Percentiles rank a stretch among this genome's conserved stretches.
phyloP scores from a whole-genome alignment of 2,329 filamentous ascomycete genomes.

The Penicillium sclerotiorum region DNA sequence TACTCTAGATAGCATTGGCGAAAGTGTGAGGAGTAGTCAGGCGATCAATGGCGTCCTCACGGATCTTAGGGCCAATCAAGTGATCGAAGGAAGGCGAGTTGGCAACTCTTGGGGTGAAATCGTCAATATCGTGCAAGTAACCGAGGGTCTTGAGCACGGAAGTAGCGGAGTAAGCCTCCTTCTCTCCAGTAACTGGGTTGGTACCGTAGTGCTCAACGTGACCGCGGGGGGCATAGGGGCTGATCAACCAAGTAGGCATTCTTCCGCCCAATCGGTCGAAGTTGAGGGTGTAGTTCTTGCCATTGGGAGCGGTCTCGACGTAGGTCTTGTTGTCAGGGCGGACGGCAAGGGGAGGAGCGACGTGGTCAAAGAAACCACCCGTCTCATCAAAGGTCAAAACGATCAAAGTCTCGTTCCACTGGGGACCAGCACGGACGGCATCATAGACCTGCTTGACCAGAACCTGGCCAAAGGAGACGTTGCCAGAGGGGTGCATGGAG shows the following conservation, averaged over 20 bases:
- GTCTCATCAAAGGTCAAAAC: constrained; percentile 41
- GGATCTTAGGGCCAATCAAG: constrained; percentile 24
- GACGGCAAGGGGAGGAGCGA: constrained; percentile 35
- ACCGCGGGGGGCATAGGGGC: constrained; percentile 29
- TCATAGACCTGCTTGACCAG: constrained; percentile 43
- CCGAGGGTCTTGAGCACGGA: constrained; percentile 36
- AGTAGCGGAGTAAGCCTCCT: constrained; percentile 30
- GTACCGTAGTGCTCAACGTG: constrained; percentile 32
- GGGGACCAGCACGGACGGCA: constrained; percentile 35
- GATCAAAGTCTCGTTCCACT: constrained; percentile 40
- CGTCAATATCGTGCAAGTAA: constrained; percentile 35
- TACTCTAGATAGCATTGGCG: constrained; percentile 20
- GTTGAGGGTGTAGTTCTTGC: constrained; percentile 28
- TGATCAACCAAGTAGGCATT: constrained; percentile 35
- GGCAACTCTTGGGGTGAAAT: constrained; percentile 30
- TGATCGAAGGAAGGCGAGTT: constrained; percentile 36
- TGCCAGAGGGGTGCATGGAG: constrained; percentile 33
- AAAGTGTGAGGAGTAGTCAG: constrained; percentile 28
- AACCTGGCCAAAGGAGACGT: constrained; percentile 39
- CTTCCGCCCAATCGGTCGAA: constrained; percentile 34
- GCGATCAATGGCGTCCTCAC: constrained; percentile 11
- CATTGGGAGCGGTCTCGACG: constrained; percentile 34
- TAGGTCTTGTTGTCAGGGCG: constrained; percentile 39
- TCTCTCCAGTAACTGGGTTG: constrained; percentile 29
- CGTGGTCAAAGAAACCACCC: constrained; percentile 43